Evolutionary conservation across 345 rosid genomes (phyloP), one percentile per base, ranked within the genome.

Genomic region (Ricinus communis): DNA sequence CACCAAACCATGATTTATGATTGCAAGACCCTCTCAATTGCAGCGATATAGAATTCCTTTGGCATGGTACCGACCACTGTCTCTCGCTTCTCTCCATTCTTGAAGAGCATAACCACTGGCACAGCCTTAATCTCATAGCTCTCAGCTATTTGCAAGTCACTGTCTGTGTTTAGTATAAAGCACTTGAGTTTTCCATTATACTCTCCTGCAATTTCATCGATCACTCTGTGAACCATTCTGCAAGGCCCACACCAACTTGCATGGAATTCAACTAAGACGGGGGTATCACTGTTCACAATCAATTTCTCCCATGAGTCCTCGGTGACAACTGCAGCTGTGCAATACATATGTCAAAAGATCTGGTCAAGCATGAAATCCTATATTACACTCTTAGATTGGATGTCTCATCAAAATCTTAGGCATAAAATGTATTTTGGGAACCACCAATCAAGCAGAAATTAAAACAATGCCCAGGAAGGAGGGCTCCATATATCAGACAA

Each of bases 21-120:
- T 60, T 80, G 75, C 81, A 94, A 75, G 43, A 91, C 90, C 79
- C 97, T 94, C 80, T 94, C 93, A 43, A 94, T 90, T 24, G 98
- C 97, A 66, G 96, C 84, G 62, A 88, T 71, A 54, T 94, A 94
- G 80, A 86, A 94, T 30, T 91, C 93, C 86, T 91, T 94, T 0
- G 96, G 98, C 98, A 94, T 91, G 78, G 98, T 94, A 59, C 97
- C 98, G 11, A 88, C 84, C 62, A 94, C 83, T 0, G 93, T 72
- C 74, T 91, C 97, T 18, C 73, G 73, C 78, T 88, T 94, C 79
- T 82, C 86, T 2, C 98, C 97, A 16, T 91, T 88, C 84, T 94
- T 91, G 83, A 91, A 91, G 27, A 94, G 86, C 58, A 91, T 57
- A 69, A 94, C 97, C 72, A 94, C 95, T 0, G 98, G 96, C 0